Base-by-base conservation (phyloP, 2,329 filamentous ascomycete genomes). In the Stachybotrys echinatus region DNA sequence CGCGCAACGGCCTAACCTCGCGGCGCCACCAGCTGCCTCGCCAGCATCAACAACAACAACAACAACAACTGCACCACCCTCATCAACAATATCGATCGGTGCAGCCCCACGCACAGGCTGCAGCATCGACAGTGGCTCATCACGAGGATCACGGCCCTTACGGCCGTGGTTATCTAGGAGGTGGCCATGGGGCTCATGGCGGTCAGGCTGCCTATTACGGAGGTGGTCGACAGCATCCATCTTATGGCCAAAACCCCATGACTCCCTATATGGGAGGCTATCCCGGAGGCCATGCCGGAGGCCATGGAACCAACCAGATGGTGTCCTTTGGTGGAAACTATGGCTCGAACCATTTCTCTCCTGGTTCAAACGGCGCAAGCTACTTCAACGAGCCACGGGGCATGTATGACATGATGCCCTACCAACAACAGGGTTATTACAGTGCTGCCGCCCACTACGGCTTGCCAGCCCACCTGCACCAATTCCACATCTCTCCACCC, bases 41-140 rank as follows among this genome's bases (percentile, higher is more conserved):
- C 27, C 61, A 57, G 23, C 61, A 63, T 69, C 49, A 68, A 65
- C 59, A 76, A 69, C 52, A 46, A 39, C 46, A 48, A 38, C 57
- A 34, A 34, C 27, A 55, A 42, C 57, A 62, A 68, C 48, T 68
- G 66, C 59, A 75, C 68, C 54, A 64, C 14, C 60, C 61, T 47
- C 68, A 71, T 65, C 59, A 75, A 68, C 54, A 64, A 14, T 60
- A 61, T 48, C 67, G 71, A 66, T 51, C 69, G 52, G 66, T 67
- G 58, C 61, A 60, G 46, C 44, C 53, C 42, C 58, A 55, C 48
- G 56, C 57, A 58, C 77, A 79, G 56, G 72, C 73, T 54, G 74
- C 76, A 55, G 73, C 81, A 49, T 80, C 81, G 72, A 87, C 78
- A 65, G 75, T 80, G 72, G 85, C 87, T 64, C 79, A 79, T 34